Percentiles rank a stretch among this genome's conserved stretches.
phyloP scores from a whole-genome alignment of 108 stramenopile genomes.

The Skeletonema grethae region DNA sequence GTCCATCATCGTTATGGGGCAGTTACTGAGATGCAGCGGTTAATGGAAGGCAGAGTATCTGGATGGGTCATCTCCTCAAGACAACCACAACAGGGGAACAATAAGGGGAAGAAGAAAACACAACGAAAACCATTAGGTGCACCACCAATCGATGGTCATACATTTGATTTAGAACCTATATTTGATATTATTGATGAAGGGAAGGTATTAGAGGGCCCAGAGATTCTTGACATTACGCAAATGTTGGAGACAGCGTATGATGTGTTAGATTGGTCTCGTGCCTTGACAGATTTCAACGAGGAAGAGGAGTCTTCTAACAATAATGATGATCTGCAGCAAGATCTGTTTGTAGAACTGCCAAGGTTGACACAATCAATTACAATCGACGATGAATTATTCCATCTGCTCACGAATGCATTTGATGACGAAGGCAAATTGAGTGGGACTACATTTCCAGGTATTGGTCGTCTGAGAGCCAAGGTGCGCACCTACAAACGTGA shows the following conservation, averaged over 20 bases:
- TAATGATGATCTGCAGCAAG: conserved; percentile 3
- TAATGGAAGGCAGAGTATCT: conserved; percentile 42
- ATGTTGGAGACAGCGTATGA: conserved; percentile 66
- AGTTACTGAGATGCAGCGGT: conserved; percentile 69
- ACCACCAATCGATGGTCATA: conserved; percentile 52
- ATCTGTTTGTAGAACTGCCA: conserved; percentile 59
- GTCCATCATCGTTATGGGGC: conserved; percentile 66
- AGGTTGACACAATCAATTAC: conserved; percentile 48
- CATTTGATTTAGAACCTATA: conserved; percentile 64
- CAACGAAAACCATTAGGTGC: conserved; percentile 34
- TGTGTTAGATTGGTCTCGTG: conserved; percentile 56
- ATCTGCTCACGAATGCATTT: conserved; percentile 71
- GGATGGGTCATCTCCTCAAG: conserved; percentile 17
- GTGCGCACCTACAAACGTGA: conserved; percentile 59
- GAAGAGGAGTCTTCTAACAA: conserved; percentile 7
- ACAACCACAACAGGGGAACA: conserved; percentile 45
- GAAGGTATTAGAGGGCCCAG: conserved; percentile 67
- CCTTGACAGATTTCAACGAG: conserved; percentile 34
- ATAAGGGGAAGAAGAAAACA: conserved; percentile 43
- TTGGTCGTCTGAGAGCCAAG: conserved; percentile 65
- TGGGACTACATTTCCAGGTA: conserved; percentile 67
- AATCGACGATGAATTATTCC: conserved; percentile 60
- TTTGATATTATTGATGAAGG: conserved; percentile 56
- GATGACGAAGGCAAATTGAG: conserved; percentile 61
- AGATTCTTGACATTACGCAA: conserved; percentile 60